Evolutionary conservation across 2,329 filamentous ascomycete species (phyloP).

Genomic region (Fonsecaea multimorphosa): DNA sequence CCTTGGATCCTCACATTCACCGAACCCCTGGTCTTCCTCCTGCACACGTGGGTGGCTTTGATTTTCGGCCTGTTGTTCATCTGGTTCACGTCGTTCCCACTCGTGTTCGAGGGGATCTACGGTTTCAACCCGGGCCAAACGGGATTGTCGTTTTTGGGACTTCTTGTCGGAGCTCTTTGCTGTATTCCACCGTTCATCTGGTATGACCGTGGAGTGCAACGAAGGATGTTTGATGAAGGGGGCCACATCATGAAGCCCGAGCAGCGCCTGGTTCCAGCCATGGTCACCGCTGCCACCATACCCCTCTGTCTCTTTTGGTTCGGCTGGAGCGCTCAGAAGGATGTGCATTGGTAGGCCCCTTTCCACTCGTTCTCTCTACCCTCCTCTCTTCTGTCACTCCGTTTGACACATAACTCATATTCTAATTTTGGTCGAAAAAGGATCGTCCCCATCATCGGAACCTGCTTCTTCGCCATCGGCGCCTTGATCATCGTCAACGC

Average conservation of each 20-base stretch:
- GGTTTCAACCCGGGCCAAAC: constrained; percentile 15
- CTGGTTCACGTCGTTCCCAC: constrained; percentile 54
- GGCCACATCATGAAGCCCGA: constrained; percentile 43
- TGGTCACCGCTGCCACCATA: constrained; percentile 48
- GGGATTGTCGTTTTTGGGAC: constrained; percentile 45
- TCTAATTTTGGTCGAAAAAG: background rate
- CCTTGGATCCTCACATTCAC: constrained; percentile 51
- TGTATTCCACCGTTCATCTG: constrained; percentile 50
- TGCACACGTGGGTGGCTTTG: constrained; percentile 53
- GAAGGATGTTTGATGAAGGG: background rate
- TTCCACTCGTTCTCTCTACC: constrained; percentile 48
- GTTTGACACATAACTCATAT: background rate
- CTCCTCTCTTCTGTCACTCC: constrained; percentile 48
- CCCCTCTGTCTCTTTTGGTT: constrained; percentile 54
- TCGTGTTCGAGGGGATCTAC: constrained; percentile 48
- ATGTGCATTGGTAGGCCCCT: constrained; percentile 49
- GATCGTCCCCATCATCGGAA: constrained; percentile 7
- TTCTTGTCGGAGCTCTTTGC: constrained; percentile 45
- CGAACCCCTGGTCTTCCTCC: constrained; percentile 43
- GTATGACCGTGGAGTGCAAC: constrained; percentile 30
- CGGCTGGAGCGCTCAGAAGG: constrained; percentile 45
- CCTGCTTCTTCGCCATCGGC: constrained; percentile 7
- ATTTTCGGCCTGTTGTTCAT: constrained; percentile 52
- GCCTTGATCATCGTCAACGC: constrained; percentile 19
- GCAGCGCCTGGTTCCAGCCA: constrained; percentile 45